Conservation (phyloP, 108 stramenopile genomes). For the Nitzschia palea region DNA sequence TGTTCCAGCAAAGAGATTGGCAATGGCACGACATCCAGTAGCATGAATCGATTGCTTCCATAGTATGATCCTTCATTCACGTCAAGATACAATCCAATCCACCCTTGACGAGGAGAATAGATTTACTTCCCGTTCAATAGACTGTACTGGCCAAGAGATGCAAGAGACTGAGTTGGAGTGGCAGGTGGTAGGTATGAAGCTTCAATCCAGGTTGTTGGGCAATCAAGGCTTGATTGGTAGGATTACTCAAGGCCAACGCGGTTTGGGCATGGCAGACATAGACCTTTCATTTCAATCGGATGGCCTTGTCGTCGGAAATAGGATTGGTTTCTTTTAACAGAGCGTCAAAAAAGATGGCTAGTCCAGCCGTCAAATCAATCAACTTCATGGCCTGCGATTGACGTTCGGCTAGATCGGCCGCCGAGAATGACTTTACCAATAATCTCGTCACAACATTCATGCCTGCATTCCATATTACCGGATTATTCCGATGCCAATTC, state of each 20-base stretch:
- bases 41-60: background rate
- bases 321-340: background rate
- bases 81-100: background rate
- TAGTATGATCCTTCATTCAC: background rate
- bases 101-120: background rate
- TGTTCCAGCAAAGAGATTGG: background rate
- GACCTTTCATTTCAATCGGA: background rate
- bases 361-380: background rate
- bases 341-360: background rate
- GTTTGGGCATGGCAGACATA: background rate
- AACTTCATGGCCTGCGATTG: background rate
- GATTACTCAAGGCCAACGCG: background rate
- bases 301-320: background rate
- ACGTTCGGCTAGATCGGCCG: background rate
- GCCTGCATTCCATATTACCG: background rate
- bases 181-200: background rate
- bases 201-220: background rate
- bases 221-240: conserved; percentile 9
- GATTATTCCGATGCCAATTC: background rate
- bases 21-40: conserved; percentile 1
- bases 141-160: background rate
- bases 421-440: background rate
- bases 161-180: background rate
- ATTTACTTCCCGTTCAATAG: background rate
- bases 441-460: background rate